These are phyloP conservation scores for Lentinula novae-zelandiae DNA, from an alignment of 1,284 basidiomycete species.

Conservation along the genomic window DNA sequence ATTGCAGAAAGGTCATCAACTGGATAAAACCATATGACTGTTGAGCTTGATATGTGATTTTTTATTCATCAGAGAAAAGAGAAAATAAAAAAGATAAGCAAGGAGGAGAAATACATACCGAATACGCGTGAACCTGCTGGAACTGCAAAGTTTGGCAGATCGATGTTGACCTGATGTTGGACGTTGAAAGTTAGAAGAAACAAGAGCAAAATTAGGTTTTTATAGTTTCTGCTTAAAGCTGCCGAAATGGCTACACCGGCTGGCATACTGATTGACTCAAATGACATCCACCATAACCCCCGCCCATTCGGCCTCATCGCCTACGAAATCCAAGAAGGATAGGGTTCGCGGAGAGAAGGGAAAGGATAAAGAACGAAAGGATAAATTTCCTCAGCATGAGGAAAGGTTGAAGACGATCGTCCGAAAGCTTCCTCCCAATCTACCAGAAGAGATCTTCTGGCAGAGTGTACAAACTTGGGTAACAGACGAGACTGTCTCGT, in stretches of 20 bases:
- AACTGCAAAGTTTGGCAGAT: neutral
- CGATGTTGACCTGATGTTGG: neutral
- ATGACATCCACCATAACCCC: slow-evolving; percentile 21
- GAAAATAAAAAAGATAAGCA: slow-evolving; percentile 5
- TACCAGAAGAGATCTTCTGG: slow-evolving; percentile 95
- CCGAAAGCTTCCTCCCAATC: slow-evolving; percentile 84
- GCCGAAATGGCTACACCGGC: neutral
- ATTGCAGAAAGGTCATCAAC: slow-evolving; percentile 65
- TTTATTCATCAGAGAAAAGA: slow-evolving; percentile 46
- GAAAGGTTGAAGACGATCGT: slow-evolving; percentile 87
- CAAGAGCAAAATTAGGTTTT: neutral
- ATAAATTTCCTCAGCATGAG: slow-evolving; percentile 17
- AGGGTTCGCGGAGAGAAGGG: slow-evolving; percentile 22
- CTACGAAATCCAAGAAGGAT: slow-evolving; percentile 28
- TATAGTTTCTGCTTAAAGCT: neutral
- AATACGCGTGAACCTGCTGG: neutral
- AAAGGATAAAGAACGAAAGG: slow-evolving; percentile 22
- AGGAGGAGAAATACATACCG: slow-evolving; percentile 4
- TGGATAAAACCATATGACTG: slow-evolving; percentile 55
- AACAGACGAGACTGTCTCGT: slow-evolving; percentile 64
- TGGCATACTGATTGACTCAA: slow-evolving; percentile 7
- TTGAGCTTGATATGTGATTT: slow-evolving; percentile 71
- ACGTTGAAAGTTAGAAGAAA: neutral
- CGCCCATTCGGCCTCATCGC: slow-evolving; percentile 18
- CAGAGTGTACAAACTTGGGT: slow-evolving; percentile 85